These are phyloP conservation scores for Wickerhamomyces canadensis DNA, from an alignment of 805 yeast species.

Conservation along the genomic window DNA sequence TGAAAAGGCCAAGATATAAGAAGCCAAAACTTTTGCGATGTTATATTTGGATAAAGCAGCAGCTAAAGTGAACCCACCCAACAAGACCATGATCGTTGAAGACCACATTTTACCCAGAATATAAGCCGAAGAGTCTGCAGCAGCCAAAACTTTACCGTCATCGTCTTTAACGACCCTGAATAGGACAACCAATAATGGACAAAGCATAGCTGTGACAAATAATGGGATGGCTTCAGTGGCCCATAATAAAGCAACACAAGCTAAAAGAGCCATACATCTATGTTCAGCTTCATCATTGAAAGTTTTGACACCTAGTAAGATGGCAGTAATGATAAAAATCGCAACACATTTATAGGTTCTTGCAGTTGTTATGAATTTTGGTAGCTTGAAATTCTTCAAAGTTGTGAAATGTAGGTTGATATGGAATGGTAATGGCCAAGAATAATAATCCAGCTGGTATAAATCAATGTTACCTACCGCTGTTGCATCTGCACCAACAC, in stretches of 20 bases:
- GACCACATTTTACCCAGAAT: conserved; percentile 90
- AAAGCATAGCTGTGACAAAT: conserved; percentile 80
- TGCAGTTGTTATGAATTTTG: conserved; percentile 41
- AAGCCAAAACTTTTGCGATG: conserved; percentile 85
- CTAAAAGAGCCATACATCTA: conserved; percentile 62
- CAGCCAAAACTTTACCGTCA: conserved; percentile 51
- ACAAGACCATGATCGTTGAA: conserved; percentile 78
- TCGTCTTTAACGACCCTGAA: conserved; percentile 55
- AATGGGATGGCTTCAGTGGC: conserved; percentile 93
- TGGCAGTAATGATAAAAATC: conserved; percentile 45
- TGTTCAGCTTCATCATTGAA: conserved; percentile 56
- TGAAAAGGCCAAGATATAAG: conserved; percentile 68
- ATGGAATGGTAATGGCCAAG: conserved; percentile 27
- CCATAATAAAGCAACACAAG: conserved; percentile 72
- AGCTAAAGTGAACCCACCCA: conserved; percentile 92
- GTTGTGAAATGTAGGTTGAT: conserved; percentile 22
- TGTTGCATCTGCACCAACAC: conserved; percentile 32
- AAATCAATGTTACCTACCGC: conserved; percentile 22
- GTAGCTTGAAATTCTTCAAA: conserved; percentile 33
- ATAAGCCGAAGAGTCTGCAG: conserved; percentile 59
- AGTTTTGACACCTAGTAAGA: conserved; percentile 53
- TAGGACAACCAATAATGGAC: conserved; percentile 75
- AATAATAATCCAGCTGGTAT: conserved; percentile 28
- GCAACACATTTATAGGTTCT: conserved; percentile 43
- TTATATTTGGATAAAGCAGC: conserved; percentile 90